These are phyloP conservation scores for Erysimum pusillum DNA, from an alignment of 441 rosid genomes.

Conservation along the genomic window DNA sequence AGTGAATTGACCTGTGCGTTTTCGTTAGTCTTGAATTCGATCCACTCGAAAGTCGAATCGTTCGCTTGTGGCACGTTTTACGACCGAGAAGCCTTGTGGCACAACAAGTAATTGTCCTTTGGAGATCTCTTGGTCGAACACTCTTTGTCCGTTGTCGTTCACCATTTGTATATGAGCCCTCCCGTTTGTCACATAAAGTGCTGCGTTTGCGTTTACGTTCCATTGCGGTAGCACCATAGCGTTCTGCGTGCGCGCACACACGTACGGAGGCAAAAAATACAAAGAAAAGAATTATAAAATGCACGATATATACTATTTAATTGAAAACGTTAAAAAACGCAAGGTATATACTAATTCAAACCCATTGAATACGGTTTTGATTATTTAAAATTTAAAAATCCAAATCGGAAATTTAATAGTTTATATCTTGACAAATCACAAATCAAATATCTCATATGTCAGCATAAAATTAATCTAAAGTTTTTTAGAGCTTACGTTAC, in stretches of 20 bases:
- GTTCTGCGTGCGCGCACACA: conserved; percentile 25
- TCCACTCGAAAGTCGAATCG: conserved; percentile 69
- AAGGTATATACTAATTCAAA: neutral
- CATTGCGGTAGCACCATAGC: conserved; percentile 68
- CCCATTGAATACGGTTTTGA: neutral
- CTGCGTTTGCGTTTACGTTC: conserved; percentile 69
- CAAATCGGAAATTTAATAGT: neutral
- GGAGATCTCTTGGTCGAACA: conserved; percentile 59
- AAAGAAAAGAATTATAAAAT: neutral
- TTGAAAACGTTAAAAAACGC: neutral
- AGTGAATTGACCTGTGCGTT: conserved; percentile 59
- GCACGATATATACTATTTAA: neutral
- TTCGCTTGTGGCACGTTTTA: conserved; percentile 56
- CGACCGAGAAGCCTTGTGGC: conserved; percentile 72
- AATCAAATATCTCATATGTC: neutral
- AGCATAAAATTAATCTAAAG: neutral
- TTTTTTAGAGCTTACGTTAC: conserved; percentile 43
- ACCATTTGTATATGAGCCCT: conserved; percentile 63
- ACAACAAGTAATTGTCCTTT: conserved; percentile 66
- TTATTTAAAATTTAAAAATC: neutral
- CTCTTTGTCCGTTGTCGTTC: conserved; percentile 61
- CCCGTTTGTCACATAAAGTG: conserved; percentile 67
- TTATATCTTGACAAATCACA: neutral
- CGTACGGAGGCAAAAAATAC: neutral
- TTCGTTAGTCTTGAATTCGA: conserved; percentile 71